phyloP scores from a whole-genome alignment of 768 basidiomycete genomes.

The Amanita pallidorosea region DNA sequence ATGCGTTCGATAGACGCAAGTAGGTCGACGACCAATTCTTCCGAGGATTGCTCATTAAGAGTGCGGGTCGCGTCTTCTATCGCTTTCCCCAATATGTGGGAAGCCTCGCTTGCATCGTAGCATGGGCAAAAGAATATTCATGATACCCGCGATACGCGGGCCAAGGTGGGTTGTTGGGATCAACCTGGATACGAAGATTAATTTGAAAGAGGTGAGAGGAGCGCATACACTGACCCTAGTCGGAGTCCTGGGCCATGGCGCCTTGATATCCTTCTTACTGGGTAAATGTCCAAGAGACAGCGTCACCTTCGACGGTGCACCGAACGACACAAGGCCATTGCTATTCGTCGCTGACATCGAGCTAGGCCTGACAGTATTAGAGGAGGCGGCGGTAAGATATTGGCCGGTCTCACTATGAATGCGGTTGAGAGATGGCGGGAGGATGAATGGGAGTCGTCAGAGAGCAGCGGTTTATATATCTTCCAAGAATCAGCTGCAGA shows the following conservation, averaged over 20 bases:
- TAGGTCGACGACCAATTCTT: constrained; percentile 80
- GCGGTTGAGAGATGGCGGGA: constrained; percentile 1
- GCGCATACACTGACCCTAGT: constrained; percentile 38
- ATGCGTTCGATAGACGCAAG: constrained; percentile 81
- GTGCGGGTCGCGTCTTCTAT: constrained; percentile 88
- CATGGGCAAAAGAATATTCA: constrained; percentile 79
- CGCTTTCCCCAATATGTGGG: constrained; percentile 95
- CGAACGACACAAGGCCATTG: constrained; percentile 12
- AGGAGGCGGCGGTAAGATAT: neutral
- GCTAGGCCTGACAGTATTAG: neutral
- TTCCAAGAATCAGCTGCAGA: neutral
- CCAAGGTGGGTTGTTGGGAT: constrained; percentile 79
- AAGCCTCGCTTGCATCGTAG: constrained; percentile 92
- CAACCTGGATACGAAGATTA: constrained; percentile 32
- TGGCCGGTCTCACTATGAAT: neutral
- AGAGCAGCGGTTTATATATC: constrained; percentile 1
- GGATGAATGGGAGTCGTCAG: neutral
- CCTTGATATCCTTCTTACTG: constrained; percentile 60
- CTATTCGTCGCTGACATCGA: constrained; percentile 8
- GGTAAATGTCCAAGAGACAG: constrained; percentile 69
- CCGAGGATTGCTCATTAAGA: constrained; percentile 74
- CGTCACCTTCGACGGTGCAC: constrained; percentile 49
- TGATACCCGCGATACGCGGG: constrained; percentile 76
- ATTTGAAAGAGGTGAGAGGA: neutral
- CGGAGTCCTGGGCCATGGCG: constrained; percentile 66